Evolutionary conservation across 768 basidiomycete species (phyloP).

Genomic region (Suillus variegatus): DNA sequence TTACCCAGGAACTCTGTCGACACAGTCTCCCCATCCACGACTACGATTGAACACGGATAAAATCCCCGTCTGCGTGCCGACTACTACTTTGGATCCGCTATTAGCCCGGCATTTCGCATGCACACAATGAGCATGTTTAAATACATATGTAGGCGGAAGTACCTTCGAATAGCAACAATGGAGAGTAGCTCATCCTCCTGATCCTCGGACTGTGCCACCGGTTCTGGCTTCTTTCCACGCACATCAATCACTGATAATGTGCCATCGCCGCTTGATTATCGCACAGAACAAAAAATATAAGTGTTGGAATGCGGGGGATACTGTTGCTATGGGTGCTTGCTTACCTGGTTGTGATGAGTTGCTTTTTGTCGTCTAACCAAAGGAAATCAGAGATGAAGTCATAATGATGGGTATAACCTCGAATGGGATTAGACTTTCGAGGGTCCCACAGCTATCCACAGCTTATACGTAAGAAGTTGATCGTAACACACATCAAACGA

Average conservation of each 20-base stretch:
- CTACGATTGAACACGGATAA: conserved; percentile 87
- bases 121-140: conserved; percentile 3
- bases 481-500: neutral
- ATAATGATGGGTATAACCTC: conserved; percentile 82
- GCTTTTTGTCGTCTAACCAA: conserved; percentile 82
- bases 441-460: conserved; percentile 83
- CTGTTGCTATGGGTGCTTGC: conserved; percentile 16
- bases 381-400: conserved; percentile 94
- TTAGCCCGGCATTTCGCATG: neutral
- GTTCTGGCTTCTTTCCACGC: conserved; percentile 75
- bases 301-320: neutral
- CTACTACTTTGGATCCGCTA: conserved; percentile 78
- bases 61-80: conserved; percentile 89
- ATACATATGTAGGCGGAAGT: conserved; percentile 20
- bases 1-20: conserved; percentile 86
- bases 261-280: conserved; percentile 75
- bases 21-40: conserved; percentile 90
- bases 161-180: conserved; percentile 83
- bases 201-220: conserved; percentile 87
- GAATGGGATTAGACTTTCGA: conserved; percentile 60
- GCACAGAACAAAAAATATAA: conserved; percentile 3
- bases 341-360: conserved; percentile 87
- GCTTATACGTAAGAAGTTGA: neutral
- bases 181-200: conserved; percentile 95
- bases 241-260: conserved; percentile 92